Evolutionary conservation across 2,329 filamentous ascomycete genomes (phyloP), one percentile per base, ranked within the genome.

Genomic region (Ophiostoma tasmaniense): DNA sequence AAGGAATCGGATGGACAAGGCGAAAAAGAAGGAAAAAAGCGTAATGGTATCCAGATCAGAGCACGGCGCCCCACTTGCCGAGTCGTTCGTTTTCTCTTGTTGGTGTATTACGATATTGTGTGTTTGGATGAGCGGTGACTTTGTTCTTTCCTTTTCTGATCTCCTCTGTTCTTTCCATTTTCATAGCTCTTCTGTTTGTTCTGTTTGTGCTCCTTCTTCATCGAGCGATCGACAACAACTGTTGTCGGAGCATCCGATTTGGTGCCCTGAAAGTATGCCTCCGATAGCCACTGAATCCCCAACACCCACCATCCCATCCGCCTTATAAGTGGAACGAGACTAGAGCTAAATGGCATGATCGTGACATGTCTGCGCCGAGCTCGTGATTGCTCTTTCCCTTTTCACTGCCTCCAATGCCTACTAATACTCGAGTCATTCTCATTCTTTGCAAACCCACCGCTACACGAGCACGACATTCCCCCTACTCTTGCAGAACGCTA

Each of bases 311-410:
- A 33, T 33, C 50, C 50, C 33, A 11, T 37, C 35, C 37, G 64
- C 37, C 64, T 45, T 67, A 52, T 22, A 66, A 64, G 68, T 71
- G 70, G 70, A 65, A 70, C 72, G 72, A 73, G 59, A 65, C 55
- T 68, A 66, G 70, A 33, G 59, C 67, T n/a, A 67, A 72, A 71
- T 73, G 71, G 72, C 72, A 71, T 72, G 72, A 73, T 72, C 66
- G 45, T 28, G 45, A 20, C 22, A 35, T 37, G 59, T 37, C 33
- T 64, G 30, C 59, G 20, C 33, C 55, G 25, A 61, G 25, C 55
- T 33, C 50, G 50, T 55, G 50, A 55, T 55, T 55, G 50, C 33
- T n/a, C n/a, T n/a, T n/a, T n/a, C n/a, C n/a, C n/a, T n/a, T n/a
- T n/a, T n/a, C n/a, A n/a, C n/a, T n/a, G n/a, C n/a, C n/a, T n/a